phyloP scores from a whole-genome alignment of 345 rosid genomes.

The thale cress (Arabidopsis thaliana) region TAIR10.1 NC_003071.7:19053001-19053500 shows the following conservation, averaged over 20 bases:
- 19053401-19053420: background rate
- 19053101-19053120: constrained; percentile 33
- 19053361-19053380: background rate
- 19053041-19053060: constrained; percentile 27
- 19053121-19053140: constrained; percentile 17
- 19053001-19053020: constrained; percentile 31
- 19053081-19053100: constrained; percentile 39
- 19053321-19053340: background rate
- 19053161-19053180: background rate
- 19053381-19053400: constrained; percentile 22
- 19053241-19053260: too few relatives aligned
- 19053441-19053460: background rate
- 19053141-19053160: constrained; percentile 10
- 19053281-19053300: background rate
- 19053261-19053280: too few relatives aligned
- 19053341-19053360: constrained; percentile 20
- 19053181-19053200: too few relatives aligned
- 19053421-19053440: too few relatives aligned
- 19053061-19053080: constrained; percentile 37
- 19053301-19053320: background rate
- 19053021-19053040: background rate
- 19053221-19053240: too few relatives aligned
- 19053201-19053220: too few relatives aligned
- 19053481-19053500: background rate
- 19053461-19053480: background rate